Evolutionary conservation across 1,139 yeast genomes (phyloP).

Genomic region (Saccharomyces hybrid): DNA sequence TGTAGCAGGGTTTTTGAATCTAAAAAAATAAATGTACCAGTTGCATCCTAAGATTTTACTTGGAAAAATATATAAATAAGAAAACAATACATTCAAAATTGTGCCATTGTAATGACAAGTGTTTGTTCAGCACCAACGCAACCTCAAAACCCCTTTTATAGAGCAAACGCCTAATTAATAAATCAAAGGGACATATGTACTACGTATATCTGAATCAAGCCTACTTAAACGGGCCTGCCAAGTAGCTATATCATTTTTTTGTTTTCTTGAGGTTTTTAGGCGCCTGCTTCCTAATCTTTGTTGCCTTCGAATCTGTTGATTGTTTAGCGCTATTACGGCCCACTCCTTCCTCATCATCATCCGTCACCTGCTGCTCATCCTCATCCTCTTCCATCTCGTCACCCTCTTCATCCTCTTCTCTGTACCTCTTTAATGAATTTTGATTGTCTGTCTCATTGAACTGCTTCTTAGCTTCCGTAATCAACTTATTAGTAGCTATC

Average conservation of each 20-base stretch:
- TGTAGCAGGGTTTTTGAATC: too few relatives aligned
- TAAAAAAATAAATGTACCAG: not conserved
- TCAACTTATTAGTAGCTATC: conserved; percentile 63
- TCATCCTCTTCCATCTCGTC: conserved; percentile 31
- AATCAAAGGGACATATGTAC: not conserved
- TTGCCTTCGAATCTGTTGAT: conserved; percentile 1
- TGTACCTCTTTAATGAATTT: conserved; percentile 23
- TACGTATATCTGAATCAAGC: not conserved
- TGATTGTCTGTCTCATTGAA: conserved; percentile 64
- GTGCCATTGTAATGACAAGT: not conserved
- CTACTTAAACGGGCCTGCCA: not conserved
- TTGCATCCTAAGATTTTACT: not conserved
- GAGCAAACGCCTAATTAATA: not conserved
- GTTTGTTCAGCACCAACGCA: not conserved
- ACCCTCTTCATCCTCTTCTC: conserved; percentile 31
- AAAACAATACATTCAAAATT: not conserved
- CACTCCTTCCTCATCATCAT: conserved; percentile 10
- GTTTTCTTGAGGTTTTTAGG: not conserved
- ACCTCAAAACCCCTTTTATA: not conserved
- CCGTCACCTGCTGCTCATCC: conserved; percentile 14
- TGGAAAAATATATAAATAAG: not conserved
- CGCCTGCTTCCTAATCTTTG: not conserved
- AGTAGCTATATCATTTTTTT: not conserved
- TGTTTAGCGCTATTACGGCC: conserved; percentile 2
- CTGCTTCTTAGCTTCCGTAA: conserved; percentile 73